Evolutionary conservation across 257 asterid genomes (phyloP), one percentile per base, ranked within the genome.

Genomic region (Scutellaria galericulata): DNA sequence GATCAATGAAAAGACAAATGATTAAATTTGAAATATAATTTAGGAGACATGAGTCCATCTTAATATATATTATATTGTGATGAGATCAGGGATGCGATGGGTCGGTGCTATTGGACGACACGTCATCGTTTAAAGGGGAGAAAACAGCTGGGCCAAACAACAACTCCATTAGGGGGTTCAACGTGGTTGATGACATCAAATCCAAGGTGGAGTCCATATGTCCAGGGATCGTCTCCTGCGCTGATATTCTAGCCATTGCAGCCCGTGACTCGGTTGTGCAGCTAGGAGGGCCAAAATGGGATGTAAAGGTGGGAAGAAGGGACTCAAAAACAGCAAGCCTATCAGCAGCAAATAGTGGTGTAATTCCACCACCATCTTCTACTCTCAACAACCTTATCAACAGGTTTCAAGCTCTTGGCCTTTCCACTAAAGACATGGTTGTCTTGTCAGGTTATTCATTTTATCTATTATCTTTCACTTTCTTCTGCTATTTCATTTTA

Each of bases 231-330:
- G 90, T 88, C 56, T 88, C 93, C 0, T 88, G 90, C 6, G 90
- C 93, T 5, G 93, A 88, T 61, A 85, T 88, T 52, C 10, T 88
- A 22, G 84, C 93, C 80, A 79, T 87, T 24, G 87, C 86, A 13
- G 88, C 93, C 6, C 80, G 89, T 7, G 93, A 87, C 45, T 85
- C 90, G 9, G 83, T 81, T 5, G 11, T 72, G 72, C 57, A 84
- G 92, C 88, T 87, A 5, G 92, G 89, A 68, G 88, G 92, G 27
- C 88, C 86, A 0, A 41, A 69, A 22, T 87, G 89, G 89, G 46
- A 80, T 4, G 92, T 86, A 4, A 78, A 84, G 67, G 69, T 86
- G 4, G 92, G 92, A 54, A 76, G 92, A 22, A 84, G 77, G 50
- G 92, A 87, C 41, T 81, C 88, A 0, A 76, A 3, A 77, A 81